Conservation (phyloP, 441 rosid genomes). For the Caryocar brasiliense region DNA sequence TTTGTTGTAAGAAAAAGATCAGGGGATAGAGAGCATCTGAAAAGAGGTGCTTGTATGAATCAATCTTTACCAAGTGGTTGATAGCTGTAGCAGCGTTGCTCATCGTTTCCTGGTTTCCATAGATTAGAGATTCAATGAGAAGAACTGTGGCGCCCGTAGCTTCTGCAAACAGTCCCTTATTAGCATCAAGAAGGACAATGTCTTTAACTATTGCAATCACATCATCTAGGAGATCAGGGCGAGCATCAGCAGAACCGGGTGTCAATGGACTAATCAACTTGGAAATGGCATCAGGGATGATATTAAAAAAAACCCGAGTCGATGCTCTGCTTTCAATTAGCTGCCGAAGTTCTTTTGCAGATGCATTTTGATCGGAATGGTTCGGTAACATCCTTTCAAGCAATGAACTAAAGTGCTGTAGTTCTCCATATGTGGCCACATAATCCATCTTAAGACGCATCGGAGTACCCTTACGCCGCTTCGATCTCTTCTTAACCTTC, state of each 20-base stretch:
- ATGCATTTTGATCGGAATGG: slow-evolving; percentile 50
- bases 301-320: slow-evolving; percentile 68
- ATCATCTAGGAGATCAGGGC: slow-evolving; percentile 74
- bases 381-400: slow-evolving; percentile 45
- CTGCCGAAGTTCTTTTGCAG: slow-evolving; percentile 72
- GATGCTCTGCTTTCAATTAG: slow-evolving; percentile 63
- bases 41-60: slow-evolving; percentile 65
- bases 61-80: slow-evolving; percentile 75
- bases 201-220: slow-evolving; percentile 74
- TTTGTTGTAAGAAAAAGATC: slow-evolving; percentile 61
- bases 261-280: slow-evolving; percentile 54
- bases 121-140: slow-evolving; percentile 54
- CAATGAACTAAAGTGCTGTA: slow-evolving; percentile 48
- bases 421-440: slow-evolving; percentile 54
- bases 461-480: slow-evolving; percentile 25
- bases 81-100: slow-evolving; percentile 90
- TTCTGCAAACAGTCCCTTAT: slow-evolving; percentile 72
- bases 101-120: slow-evolving; percentile 56
- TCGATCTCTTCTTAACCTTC: slow-evolving; percentile 70
- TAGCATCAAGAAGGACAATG: slow-evolving; percentile 81
- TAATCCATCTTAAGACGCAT: too few species aligned
- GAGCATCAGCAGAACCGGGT: slow-evolving; percentile 21
- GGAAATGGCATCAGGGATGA: slow-evolving; percentile 49
- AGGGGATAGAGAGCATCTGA: slow-evolving; percentile 77
- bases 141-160: slow-evolving; percentile 61